Conservation (phyloP, 2,329 filamentous ascomycete species). For the Rhynchosporium graminicola region DNA sequence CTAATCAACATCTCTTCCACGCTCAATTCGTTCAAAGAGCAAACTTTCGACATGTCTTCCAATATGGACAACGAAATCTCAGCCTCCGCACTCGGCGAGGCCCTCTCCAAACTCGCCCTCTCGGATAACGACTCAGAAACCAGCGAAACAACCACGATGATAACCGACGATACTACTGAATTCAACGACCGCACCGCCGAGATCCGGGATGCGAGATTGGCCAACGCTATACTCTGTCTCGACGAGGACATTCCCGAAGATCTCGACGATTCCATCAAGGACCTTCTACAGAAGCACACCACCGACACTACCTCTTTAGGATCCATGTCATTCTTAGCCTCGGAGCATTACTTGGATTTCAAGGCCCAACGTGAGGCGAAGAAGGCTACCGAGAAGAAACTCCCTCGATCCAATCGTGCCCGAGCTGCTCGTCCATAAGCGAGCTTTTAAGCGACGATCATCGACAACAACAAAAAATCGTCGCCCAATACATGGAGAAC, state of each 20-base stretch:
- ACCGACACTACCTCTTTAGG: conserved; percentile 4
- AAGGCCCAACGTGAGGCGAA: conserved; percentile 13
- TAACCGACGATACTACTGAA: background rate
- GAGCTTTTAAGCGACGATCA: conserved; percentile 4
- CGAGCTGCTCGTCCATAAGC: background rate
- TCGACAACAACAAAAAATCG: background rate
- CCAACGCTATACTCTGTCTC: conserved; percentile 13
- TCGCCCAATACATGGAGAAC: conserved; percentile 2
- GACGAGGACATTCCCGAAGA: conserved; percentile 22
- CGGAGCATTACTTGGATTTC: conserved; percentile 17
- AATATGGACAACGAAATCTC: conserved; percentile 4
- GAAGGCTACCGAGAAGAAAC: conserved; percentile 16
- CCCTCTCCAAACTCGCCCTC: conserved; percentile 10
- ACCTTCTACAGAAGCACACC: conserved; percentile 12
- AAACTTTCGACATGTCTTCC: conserved; percentile 8
- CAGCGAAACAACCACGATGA: background rate
- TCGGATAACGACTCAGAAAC: background rate
- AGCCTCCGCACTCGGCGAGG: conserved; percentile 11
- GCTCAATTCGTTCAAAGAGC: background rate
- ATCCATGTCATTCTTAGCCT: conserved; percentile 15
- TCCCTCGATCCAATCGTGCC: conserved; percentile 18
- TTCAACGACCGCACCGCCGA: conserved; percentile 14
- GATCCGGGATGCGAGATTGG: conserved; percentile 18
- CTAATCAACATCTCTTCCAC: conserved; percentile 8
- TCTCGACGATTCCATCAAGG: conserved; percentile 21